Base-by-base conservation (phyloP, 192 early-diverging fungal genomes). In the Backusella australiensis region DNA sequence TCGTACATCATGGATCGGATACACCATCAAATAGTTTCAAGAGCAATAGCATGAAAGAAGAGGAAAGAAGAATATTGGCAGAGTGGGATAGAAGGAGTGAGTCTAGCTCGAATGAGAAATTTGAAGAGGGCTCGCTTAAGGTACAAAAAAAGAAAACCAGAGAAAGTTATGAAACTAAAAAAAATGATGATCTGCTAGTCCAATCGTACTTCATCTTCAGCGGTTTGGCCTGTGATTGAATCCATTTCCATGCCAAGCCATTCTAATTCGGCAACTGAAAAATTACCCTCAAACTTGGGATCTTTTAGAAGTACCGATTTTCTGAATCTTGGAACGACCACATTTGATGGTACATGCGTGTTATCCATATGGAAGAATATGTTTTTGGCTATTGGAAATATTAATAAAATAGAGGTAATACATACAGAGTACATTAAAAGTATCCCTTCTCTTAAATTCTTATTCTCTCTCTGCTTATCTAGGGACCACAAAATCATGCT, bases 351-450 rank as follows among this genome's bases (percentile, higher is more conserved):
- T 0, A 81, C 82, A 41, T 66, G 52, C 32, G 80, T 86, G 4
- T 76, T 91, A 5, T 80, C 75, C 6, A 65, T 89, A 8, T 96
- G 94, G 94, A 95, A 95, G 68, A 94, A 94, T 69, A 83, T 95
- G 71, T 75, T 96, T 15, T 92, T 91, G 77, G 81, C 91, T 12
- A 69, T 96, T 34, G 95, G 95, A 1, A 90, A 94, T 75, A 67
- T 93, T 14, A 94, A 94, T 66, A 68, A 83, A 14, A 93, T 95
- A 35, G 68, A 88, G 78, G 46, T 72, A 15, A 67, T 17, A 68
- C 14, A 23, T 59, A 1, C 6, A 56, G 32, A 56, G 32, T 63
- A 52, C 15, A 21, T 71, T 44, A 44, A 44, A 44, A 17, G 2
- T 17, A 44, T 39, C 12, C 42, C 14, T 44, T 44, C 15, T 44